Conservation (phyloP, 306 rosid species). For the Pterocarpus macrocarpus region DNA sequence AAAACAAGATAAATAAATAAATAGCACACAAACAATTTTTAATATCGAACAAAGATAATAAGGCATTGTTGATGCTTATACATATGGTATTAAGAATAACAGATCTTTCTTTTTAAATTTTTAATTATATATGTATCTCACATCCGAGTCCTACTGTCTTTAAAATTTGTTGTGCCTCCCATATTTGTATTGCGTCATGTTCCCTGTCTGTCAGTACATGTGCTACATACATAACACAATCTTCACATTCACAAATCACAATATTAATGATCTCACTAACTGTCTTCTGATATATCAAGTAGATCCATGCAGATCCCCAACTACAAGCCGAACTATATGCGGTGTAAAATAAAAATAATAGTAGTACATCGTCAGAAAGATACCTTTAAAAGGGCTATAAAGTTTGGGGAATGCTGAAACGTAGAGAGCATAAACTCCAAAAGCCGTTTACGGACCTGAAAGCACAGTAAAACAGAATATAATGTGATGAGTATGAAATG, state of each 20-base stretch:
- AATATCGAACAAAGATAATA: too few relatives aligned
- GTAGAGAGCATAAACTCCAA: conserved; percentile 92
- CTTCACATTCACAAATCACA: too few relatives aligned
- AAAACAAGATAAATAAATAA: too few relatives aligned
- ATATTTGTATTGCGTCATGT: neutral
- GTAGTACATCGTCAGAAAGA: conserved; percentile 24
- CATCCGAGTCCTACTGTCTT: neutral
- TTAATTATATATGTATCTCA: too few relatives aligned
- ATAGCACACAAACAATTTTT: neutral
- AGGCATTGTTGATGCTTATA: neutral
- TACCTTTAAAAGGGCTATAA: conserved; percentile 93
- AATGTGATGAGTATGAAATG: conserved; percentile 8
- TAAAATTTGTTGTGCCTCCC: neutral
- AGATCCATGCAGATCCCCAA: conserved; percentile 19
- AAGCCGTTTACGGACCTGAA: conserved; percentile 84
- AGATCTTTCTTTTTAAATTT: too few relatives aligned
- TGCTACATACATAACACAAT: neutral
- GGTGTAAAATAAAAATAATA: conserved; percentile 30
- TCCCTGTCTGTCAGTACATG: neutral
- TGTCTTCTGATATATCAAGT: too few relatives aligned
- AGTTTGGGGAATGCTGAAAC: conserved; percentile 83
- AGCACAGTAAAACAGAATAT: conserved; percentile 38
- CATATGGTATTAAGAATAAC: too few relatives aligned
- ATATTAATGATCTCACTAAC: too few relatives aligned
- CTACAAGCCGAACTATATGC: conserved; percentile 23